A percentile compares a stretch with the other conserved stretches of the same genome.
phyloP scores from a whole-genome alignment of 805 yeast genomes.

The Metschnikowia amazonensis region DNA sequence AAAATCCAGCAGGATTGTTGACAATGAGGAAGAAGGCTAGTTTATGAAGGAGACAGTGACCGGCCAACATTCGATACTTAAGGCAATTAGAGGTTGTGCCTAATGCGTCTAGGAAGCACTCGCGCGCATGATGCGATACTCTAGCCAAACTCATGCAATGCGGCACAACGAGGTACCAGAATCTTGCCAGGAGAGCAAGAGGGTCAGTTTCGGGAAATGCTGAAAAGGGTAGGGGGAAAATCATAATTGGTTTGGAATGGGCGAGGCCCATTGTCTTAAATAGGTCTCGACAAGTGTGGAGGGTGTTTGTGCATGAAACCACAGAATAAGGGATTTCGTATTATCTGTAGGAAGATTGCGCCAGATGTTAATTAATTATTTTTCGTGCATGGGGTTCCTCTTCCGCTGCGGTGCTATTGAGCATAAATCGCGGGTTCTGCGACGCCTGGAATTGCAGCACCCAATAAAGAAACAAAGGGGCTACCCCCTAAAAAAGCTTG shows the following conservation, averaged over 20 bases:
- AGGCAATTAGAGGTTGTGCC: background rate
- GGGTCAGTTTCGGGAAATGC: too few relatives aligned
- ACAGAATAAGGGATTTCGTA: background rate
- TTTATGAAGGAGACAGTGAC: background rate
- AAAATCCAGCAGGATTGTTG: background rate
- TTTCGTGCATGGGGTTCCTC: slow-evolving; percentile 1
- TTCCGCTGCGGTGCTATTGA: background rate
- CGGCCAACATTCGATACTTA: background rate
- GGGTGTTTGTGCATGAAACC: background rate
- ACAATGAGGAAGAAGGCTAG: background rate
- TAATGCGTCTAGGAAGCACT: slow-evolving; percentile 1
- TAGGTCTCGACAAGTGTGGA: background rate
- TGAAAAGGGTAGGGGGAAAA: too few relatives aligned
- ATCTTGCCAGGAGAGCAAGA: background rate
- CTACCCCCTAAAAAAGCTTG: background rate
- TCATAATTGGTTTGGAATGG: too few relatives aligned
- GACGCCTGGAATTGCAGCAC: slow-evolving; percentile 2
- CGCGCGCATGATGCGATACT: slow-evolving; percentile 6
- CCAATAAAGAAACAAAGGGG: background rate
- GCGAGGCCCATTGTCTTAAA: background rate
- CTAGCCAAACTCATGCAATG: background rate
- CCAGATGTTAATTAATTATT: background rate
- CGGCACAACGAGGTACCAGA: background rate
- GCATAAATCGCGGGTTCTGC: background rate
- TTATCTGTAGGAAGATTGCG: background rate